A percentile compares a stretch with the other conserved stretches of the same genome.
phyloP scores from a whole-genome alignment of 345 rosid species.

The Salix suchowensis region DNA sequence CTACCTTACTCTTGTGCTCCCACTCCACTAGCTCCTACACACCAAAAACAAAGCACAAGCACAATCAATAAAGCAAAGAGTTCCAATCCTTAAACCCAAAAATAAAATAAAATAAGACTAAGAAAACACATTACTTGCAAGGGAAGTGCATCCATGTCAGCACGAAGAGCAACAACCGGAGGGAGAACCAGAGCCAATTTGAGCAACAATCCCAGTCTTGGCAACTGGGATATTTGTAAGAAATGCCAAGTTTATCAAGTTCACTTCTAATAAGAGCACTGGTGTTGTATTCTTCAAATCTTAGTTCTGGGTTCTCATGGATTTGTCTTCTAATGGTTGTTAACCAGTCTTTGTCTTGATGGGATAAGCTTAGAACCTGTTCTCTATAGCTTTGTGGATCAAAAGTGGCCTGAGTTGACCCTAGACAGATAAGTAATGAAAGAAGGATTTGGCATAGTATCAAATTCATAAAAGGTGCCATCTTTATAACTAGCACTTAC shows the following conservation, averaged over 20 bases:
- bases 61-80: neutral
- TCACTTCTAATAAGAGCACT: slow-evolving; percentile 63
- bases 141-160: slow-evolving; percentile 87
- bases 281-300: slow-evolving; percentile 63
- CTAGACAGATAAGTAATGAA: slow-evolving; percentile 10
- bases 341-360: slow-evolving; percentile 53
- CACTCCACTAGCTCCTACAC: slow-evolving; percentile 74
- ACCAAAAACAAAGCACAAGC: neutral
- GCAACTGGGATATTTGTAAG: slow-evolving; percentile 64
- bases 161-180: slow-evolving; percentile 77
- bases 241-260: slow-evolving; percentile 53
- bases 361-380: slow-evolving; percentile 41
- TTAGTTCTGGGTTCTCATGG: slow-evolving; percentile 83
- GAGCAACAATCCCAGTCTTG: slow-evolving; percentile 64
- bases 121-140: slow-evolving; percentile 31
- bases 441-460: neutral
- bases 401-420: neutral
- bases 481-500: neutral
- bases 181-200: slow-evolving; percentile 62
- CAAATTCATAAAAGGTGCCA: neutral
- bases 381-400: slow-evolving; percentile 19
- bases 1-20: slow-evolving; percentile 76
- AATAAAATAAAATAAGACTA: neutral
- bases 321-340: slow-evolving; percentile 58
- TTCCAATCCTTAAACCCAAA: neutral